These are phyloP conservation scores for Alternaria solani DNA, from an alignment of 2,329 filamentous ascomycete genomes.

Conservation along the genomic window DNA sequence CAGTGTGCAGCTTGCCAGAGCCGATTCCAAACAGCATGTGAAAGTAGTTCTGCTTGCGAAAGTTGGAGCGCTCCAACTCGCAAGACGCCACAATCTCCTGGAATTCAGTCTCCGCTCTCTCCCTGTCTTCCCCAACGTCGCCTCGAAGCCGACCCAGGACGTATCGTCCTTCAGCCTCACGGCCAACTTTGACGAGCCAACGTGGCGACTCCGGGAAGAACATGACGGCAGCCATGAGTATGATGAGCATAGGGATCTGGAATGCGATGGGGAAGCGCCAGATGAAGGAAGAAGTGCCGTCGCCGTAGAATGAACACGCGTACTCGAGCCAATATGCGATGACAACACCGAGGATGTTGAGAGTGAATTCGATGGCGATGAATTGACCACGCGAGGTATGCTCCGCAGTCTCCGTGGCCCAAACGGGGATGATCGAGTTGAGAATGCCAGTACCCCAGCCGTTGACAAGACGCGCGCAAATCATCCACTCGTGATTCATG, in stretches of 20 bases:
- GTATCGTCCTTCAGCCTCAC: slow-evolving; percentile 72
- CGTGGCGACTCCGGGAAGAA: slow-evolving; percentile 75
- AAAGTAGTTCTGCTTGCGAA: slow-evolving; percentile 66
- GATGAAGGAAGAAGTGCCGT: slow-evolving; percentile 64
- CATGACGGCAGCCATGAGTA: slow-evolving; percentile 65
- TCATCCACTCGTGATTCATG: slow-evolving; percentile 68
- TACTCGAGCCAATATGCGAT: slow-evolving; percentile 63
- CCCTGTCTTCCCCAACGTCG: slow-evolving; percentile 57
- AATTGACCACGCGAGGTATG: slow-evolving; percentile 74
- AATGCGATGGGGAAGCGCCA: slow-evolving; percentile 77
- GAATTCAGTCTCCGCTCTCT: slow-evolving; percentile 61
- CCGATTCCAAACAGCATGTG: slow-evolving; percentile 73
- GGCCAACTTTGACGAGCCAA: slow-evolving; percentile 71
- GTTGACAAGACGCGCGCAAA: slow-evolving; percentile 64
- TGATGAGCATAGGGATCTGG: slow-evolving; percentile 70
- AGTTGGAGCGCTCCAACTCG: slow-evolving; percentile 61
- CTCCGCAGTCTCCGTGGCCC: slow-evolving; percentile 74
- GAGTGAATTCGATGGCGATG: slow-evolving; percentile 74
- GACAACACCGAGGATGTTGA: slow-evolving; percentile 76
- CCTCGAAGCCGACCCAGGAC: slow-evolving; percentile 72
- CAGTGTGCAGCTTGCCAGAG: slow-evolving; percentile 71
- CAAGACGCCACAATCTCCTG: slow-evolving; percentile 72
- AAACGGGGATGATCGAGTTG: slow-evolving; percentile 75
- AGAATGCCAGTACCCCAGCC: slow-evolving; percentile 74
- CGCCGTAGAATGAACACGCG: slow-evolving; percentile 68